phyloP scores from a whole-genome alignment of 2,329 filamentous ascomycete genomes.

The Fusarium newnesense region DNA sequence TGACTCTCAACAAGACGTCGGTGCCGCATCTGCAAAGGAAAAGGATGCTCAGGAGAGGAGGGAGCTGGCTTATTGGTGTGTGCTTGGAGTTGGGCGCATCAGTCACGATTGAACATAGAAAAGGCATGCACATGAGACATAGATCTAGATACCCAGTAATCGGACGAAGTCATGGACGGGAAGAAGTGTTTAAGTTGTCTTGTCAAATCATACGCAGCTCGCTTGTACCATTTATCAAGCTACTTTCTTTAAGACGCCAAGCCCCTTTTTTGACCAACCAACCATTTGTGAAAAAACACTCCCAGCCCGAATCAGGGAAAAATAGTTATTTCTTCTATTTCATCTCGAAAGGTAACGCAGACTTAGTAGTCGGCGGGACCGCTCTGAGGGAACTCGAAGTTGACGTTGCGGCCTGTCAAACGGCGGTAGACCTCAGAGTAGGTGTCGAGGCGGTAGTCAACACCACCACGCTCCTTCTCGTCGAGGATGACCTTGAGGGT shows the following conservation, averaged over 20 bases:
- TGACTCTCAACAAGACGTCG: constrained; percentile 73
- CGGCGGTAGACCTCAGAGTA: constrained; percentile 99
- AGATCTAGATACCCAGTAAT: constrained; percentile 56
- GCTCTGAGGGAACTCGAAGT: constrained; percentile 98
- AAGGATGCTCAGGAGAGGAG: constrained; percentile 78
- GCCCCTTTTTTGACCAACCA: constrained; percentile 56
- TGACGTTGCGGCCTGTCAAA: constrained; percentile 94
- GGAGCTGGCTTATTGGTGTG: constrained; percentile 96
- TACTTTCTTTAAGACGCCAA: constrained; percentile 62
- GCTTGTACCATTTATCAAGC: constrained; percentile 61
- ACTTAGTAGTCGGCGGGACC: constrained; percentile 82
- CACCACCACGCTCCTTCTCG: constrained; percentile 99
- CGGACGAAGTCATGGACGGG: constrained; percentile 43
- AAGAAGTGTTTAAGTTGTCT: constrained; percentile 47
- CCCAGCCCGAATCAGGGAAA: constrained; percentile 40
- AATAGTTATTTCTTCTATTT: constrained; percentile 26
- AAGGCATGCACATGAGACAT: constrained; percentile 29
- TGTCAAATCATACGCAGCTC: constrained; percentile 56
- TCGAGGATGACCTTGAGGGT: constrained; percentile 98
- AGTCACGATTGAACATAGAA: constrained; percentile 54
- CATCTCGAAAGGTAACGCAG: constrained; percentile 29
- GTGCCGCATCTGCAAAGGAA: constrained; percentile 61
- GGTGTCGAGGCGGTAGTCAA: constrained; percentile 99
- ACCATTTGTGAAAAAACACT: constrained; percentile 50
- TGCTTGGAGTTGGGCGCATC: constrained; percentile 87